Evolutionary conservation across 2,329 filamentous ascomycete species (phyloP).

Genomic region (Aspergillus ibericus): DNA sequence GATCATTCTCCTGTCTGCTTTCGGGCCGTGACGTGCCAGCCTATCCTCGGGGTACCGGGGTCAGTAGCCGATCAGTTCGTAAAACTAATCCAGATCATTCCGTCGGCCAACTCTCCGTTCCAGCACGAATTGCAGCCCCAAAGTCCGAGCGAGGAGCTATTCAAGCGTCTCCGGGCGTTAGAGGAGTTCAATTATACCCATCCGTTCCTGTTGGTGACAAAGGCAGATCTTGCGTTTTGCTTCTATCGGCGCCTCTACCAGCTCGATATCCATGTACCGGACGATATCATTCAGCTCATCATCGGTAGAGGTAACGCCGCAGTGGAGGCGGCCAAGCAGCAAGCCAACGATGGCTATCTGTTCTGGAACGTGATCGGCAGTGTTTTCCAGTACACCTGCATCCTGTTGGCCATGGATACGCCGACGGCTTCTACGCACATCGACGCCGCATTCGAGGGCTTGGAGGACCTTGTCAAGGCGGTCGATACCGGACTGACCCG

Average conservation of each 20-base stretch:
- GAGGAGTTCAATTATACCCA: slow-evolving; percentile 18
- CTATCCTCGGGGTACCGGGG: slow-evolving; percentile 20
- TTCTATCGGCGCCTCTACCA: slow-evolving; percentile 36
- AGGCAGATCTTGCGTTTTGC: slow-evolving; percentile 32
- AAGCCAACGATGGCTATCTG: slow-evolving; percentile 24
- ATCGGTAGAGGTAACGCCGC: slow-evolving; percentile 25
- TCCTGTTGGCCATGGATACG: slow-evolving; percentile 31
- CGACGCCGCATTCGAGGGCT: slow-evolving; percentile 21
- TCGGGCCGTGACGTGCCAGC: slow-evolving; percentile 25
- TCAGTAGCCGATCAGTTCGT: slow-evolving; percentile 33
- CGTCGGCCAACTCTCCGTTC: slow-evolving; percentile 27
- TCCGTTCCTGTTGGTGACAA: slow-evolving; percentile 31
- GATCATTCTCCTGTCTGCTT: slow-evolving; percentile 31
- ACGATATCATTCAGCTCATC: slow-evolving; percentile 22
- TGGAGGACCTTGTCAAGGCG: slow-evolving; percentile 29
- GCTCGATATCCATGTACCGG: slow-evolving; percentile 23
- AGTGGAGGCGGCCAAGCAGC: slow-evolving; percentile 25
- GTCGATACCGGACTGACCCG: slow-evolving; percentile 29
- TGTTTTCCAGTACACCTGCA: slow-evolving; percentile 33
- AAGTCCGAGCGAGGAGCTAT: slow-evolving; percentile 23
- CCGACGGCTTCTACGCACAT: slow-evolving; percentile 22
- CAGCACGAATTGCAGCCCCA: slow-evolving; percentile 15
- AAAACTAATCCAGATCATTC: slow-evolving; percentile 28
- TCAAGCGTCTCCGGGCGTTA: slow-evolving; percentile 25
- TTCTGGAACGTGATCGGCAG: slow-evolving; percentile 35